These are phyloP conservation scores for Allium fistulosum DNA, from an alignment of 106 monocot genomes.

Conservation along the genomic window DNA sequence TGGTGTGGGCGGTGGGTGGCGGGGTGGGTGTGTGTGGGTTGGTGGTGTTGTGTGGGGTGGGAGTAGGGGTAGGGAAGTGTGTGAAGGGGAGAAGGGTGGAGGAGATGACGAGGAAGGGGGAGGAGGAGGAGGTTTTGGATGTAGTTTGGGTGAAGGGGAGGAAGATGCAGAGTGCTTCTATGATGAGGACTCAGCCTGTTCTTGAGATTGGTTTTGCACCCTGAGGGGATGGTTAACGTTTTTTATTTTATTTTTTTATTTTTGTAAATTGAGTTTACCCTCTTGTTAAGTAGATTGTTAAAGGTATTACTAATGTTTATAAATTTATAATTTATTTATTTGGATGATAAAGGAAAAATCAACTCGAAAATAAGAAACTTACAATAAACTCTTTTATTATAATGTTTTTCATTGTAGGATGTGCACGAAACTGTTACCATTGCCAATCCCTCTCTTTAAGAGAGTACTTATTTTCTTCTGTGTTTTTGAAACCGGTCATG, in stretches of 20 bases:
- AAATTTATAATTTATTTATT: neutral
- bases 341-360: neutral
- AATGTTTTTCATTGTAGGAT: no score
- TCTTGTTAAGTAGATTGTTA: no score
- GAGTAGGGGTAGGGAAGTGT: neutral
- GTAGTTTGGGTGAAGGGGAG: slow-evolving; percentile 21
- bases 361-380: neutral
- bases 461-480: no score
- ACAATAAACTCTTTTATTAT: no score
- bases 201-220: slow-evolving; percentile 22
- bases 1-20: slow-evolving; percentile 1
- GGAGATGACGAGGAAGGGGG: slow-evolving; percentile 23
- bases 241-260: no score
- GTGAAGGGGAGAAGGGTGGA: slow-evolving; percentile 15
- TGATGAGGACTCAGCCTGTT: slow-evolving; percentile 28
- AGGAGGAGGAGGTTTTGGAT: slow-evolving; percentile 29
- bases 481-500: no score
- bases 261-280: no score
- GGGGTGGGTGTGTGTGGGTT: slow-evolving; percentile 10
- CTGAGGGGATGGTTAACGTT: neutral
- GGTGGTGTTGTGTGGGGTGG: slow-evolving; percentile 8
- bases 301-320: no score
- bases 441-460: no score
- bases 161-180: slow-evolving; percentile 36
- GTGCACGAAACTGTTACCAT: no score